A percentile compares a stretch with the other conserved stretches of the same genome.
Evolutionary conservation across 129 eudicot species (phyloP).

Genomic region (Deinandra increscens): DNA sequence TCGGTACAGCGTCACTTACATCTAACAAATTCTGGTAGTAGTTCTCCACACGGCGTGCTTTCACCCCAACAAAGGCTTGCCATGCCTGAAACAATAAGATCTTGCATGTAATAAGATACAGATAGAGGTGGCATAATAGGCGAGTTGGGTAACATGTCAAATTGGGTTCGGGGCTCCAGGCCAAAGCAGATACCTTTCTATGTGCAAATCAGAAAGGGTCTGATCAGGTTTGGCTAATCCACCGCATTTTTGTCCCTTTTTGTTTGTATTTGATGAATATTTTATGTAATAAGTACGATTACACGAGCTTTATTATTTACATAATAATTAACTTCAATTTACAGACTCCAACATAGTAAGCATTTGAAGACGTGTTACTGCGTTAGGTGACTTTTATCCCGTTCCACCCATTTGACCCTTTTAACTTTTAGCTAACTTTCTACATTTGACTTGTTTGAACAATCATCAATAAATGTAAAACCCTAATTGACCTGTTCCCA

Average conservation of each 20-base stretch:
- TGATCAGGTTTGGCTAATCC: not conserved
- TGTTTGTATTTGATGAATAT: not conserved
- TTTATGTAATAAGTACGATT: not conserved
- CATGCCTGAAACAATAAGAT: slow-evolving; percentile 59
- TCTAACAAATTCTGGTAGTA: slow-evolving; percentile 80
- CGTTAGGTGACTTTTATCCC: not conserved
- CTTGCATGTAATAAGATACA: slow-evolving; percentile 19
- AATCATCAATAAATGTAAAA: not conserved
- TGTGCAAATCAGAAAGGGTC: not conserved
- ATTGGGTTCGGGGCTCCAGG: not conserved
- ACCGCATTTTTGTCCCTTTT: not conserved
- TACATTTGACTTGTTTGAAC: not conserved
- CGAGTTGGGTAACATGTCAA: not conserved
- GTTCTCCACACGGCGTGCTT: slow-evolving; percentile 70
- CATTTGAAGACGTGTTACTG: not conserved
- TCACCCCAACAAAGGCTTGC: slow-evolving; percentile 98
- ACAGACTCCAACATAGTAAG: not conserved
- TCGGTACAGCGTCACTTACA: slow-evolving; percentile 39
- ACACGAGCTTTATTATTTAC: not conserved
- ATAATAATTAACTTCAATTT: not conserved
- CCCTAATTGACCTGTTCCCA: not conserved
- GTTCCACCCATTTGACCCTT: not conserved
- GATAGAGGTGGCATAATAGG: slow-evolving; percentile 1
- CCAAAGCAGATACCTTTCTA: not conserved
- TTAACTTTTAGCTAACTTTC: not conserved